These are phyloP conservation scores for Pythium dissimile DNA, from an alignment of 352 stramenopile genomes.

Conservation along the genomic window DNA sequence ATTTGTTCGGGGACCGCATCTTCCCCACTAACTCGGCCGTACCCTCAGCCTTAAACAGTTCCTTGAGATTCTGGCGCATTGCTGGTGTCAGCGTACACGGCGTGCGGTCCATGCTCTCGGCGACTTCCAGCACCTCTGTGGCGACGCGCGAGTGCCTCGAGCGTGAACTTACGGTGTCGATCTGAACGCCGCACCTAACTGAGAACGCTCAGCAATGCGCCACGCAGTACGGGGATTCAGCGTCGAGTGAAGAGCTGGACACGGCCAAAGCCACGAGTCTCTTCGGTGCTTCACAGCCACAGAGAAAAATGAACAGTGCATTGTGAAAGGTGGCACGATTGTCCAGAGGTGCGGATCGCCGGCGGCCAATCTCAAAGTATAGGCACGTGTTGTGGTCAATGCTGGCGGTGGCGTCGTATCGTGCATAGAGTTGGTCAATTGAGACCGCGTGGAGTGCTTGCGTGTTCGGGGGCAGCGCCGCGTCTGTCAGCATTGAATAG, in stretches of 20 bases:
- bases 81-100: conserved; percentile 1
- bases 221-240: conserved; percentile 3
- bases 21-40: not conserved
- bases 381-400: conserved; percentile 5
- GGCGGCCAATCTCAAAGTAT: conserved; percentile 12
- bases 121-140: not conserved
- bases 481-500: not conserved
- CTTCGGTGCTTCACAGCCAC: not conserved
- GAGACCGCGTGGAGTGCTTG: conserved; percentile 2
- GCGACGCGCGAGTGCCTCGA: not conserved
- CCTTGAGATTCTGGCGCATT: not conserved
- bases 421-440: conserved; percentile 3
- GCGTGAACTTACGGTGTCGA: conserved; percentile 1
- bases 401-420: conserved; percentile 2
- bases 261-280: conserved; percentile 1
- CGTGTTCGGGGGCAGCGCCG: conserved; percentile 2
- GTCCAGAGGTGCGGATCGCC: conserved; percentile 7
- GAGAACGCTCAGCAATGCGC: conserved; percentile 3
- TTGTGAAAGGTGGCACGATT: conserved; percentile 10
- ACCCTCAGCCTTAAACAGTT: not conserved
- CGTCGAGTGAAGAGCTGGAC: conserved; percentile 1
- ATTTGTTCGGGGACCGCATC: conserved; percentile 9
- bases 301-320: conserved; percentile 5
- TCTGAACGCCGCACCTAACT: not conserved
- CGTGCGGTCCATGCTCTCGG: not conserved